phyloP scores from a whole-genome alignment of 768 basidiomycete genomes.

The Lanmaoa rubissima region DNA sequence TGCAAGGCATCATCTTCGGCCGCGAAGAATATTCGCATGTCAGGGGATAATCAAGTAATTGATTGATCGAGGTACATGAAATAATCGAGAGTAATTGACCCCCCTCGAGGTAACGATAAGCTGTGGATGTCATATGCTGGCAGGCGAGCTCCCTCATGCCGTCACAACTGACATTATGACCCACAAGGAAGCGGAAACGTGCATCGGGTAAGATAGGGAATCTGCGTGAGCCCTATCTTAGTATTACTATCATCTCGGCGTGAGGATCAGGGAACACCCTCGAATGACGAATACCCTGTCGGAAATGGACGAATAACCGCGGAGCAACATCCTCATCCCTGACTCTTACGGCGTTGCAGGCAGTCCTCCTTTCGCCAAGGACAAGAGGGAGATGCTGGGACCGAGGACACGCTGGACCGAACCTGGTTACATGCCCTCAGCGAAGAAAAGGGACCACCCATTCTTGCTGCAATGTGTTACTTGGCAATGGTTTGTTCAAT shows the following conservation, averaged over 20 bases:
- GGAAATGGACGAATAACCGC: conserved; percentile 14
- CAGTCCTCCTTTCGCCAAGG: neutral
- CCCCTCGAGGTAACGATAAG: conserved; percentile 8
- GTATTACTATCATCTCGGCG: neutral
- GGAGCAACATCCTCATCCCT: conserved; percentile 4
- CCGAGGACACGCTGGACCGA: neutral
- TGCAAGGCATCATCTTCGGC: neutral
- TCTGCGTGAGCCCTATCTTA: too few species aligned
- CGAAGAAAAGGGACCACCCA: neutral
- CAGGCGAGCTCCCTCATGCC: neutral
- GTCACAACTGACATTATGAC: conserved; percentile 5
- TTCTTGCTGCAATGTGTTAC: neutral
- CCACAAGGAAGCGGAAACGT: neutral
- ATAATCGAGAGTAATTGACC: neutral
- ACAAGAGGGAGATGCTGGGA: neutral
- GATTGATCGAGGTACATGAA: conserved; percentile 7
- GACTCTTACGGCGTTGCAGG: neutral
- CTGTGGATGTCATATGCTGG: neutral
- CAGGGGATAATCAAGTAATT: neutral
- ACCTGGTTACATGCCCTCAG: neutral
- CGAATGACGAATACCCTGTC: conserved; percentile 1
- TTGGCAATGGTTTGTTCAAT: neutral
- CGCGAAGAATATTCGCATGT: neutral
- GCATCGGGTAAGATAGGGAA: neutral
- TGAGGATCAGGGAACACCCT: conserved; percentile 21